phyloP scores from a whole-genome alignment of 2,329 filamentous ascomycete species.

The Paracoccidioides lutzii region DNA sequence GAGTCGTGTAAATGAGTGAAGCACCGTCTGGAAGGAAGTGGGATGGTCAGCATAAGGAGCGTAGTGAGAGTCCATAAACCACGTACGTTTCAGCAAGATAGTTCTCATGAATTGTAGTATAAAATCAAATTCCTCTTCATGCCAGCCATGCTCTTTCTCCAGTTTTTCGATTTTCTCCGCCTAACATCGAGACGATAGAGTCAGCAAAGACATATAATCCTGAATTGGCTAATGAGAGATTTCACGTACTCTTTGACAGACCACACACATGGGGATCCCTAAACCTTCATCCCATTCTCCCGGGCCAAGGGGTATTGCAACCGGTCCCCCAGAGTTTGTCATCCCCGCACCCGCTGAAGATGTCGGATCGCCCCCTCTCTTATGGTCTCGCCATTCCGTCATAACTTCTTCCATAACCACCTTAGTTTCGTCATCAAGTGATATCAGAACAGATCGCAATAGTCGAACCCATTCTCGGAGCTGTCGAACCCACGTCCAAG shows the following conservation, averaged over 20 bases:
- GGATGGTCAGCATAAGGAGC: conserved; percentile 3
- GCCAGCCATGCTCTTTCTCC: conserved; percentile 84
- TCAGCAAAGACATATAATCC: conserved; percentile 13
- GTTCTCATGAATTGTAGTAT: conserved; percentile 88
- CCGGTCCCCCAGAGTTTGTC: conserved; percentile 51
- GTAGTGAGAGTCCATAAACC: not conserved
- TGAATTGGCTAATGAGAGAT: not conserved
- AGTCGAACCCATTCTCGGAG: conserved; percentile 81
- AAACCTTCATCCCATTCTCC: conserved; percentile 90
- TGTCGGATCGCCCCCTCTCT: conserved; percentile 47
- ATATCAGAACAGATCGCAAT: conserved; percentile 61
- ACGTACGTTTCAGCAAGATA: conserved; percentile 64
- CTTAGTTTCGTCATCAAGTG: conserved; percentile 62
- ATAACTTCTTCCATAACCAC: conserved; percentile 79
- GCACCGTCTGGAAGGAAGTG: conserved; percentile 49
- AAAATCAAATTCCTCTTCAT: conserved; percentile 92
- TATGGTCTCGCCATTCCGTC: conserved; percentile 62
- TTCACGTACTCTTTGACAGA: conserved; percentile 75
- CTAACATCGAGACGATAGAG: conserved; percentile 28
- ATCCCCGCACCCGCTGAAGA: conserved; percentile 42
- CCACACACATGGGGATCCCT: conserved; percentile 76
- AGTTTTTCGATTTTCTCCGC: conserved; percentile 80
- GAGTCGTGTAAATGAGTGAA: conserved; percentile 73
- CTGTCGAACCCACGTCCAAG: conserved; percentile 83
- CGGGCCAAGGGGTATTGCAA: conserved; percentile 64